A percentile compares a stretch with the other conserved stretches of the same genome.
Evolutionary conservation across 2,329 filamentous ascomycete genomes (phyloP).

Genomic region (Exutisphaerella laricina): DNA sequence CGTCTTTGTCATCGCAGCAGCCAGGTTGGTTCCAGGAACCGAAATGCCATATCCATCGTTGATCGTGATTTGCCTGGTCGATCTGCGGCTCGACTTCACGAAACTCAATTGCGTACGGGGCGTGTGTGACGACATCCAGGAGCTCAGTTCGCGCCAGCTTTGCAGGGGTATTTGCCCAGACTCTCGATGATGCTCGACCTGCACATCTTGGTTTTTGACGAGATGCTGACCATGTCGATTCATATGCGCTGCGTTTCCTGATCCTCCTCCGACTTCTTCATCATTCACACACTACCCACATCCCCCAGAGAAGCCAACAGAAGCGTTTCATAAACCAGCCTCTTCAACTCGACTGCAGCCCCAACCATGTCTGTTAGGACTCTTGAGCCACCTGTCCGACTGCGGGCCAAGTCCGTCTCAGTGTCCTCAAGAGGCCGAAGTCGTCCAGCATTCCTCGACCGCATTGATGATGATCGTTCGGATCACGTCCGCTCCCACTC

Average conservation of each 20-base stretch:
- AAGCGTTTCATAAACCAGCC: too few relatives aligned
- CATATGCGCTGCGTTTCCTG: neutral
- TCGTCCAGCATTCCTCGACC: neutral
- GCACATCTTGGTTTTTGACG: neutral
- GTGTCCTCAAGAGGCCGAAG: neutral
- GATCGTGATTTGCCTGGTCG: neutral
- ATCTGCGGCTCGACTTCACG: neutral
- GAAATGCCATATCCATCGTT: neutral
- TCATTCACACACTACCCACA: neutral
- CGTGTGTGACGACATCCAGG: neutral
- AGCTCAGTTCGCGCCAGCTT: neutral
- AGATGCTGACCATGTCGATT: neutral
- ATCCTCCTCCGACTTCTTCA: neutral
- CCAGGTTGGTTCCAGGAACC: neutral
- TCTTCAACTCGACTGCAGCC: too few relatives aligned
- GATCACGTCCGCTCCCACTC: conserved; percentile 9
- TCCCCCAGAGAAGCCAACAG: too few relatives aligned
- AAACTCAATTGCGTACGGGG: conserved; percentile 1
- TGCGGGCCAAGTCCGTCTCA: neutral
- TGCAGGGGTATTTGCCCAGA: neutral
- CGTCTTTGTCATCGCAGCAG: too few relatives aligned
- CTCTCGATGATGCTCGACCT: neutral
- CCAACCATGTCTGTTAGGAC: neutral
- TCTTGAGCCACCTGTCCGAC: neutral
- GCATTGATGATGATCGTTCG: conserved; percentile 4